These are phyloP conservation scores for Prunus persica DNA, from an alignment of 306 rosid genomes.

Conservation along the genomic window Prunus_persica_NCBIv2 NC_034016.1:15977001-15977500, in stretches of 20 bases:
- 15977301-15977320: slow-evolving; percentile 96
- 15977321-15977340: slow-evolving; percentile 76
- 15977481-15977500: neutral
- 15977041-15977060: slow-evolving; percentile 41
- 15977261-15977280: slow-evolving; percentile 81
- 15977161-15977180: neutral
- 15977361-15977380: slow-evolving; percentile 62
- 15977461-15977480: slow-evolving; percentile 4
- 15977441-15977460: slow-evolving; percentile 22
- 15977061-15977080: slow-evolving; percentile 67
- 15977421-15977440: slow-evolving; percentile 25
- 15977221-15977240: slow-evolving; percentile 91
- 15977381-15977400: slow-evolving; percentile 48
- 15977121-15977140: slow-evolving; percentile 52
- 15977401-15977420: slow-evolving; percentile 85
- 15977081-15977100: slow-evolving; percentile 83
- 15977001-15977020: slow-evolving; percentile 93
- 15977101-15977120: slow-evolving; percentile 79
- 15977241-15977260: slow-evolving; percentile 97
- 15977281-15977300: slow-evolving; percentile 91
- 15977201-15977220: slow-evolving; percentile 51
- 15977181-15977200: slow-evolving; percentile 11
- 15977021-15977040: slow-evolving; percentile 64
- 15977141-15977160: slow-evolving; percentile 19
- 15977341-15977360: slow-evolving; percentile 75